Base-by-base conservation (phyloP, 441 rosid species). In the Corymbia citriodora region DNA sequence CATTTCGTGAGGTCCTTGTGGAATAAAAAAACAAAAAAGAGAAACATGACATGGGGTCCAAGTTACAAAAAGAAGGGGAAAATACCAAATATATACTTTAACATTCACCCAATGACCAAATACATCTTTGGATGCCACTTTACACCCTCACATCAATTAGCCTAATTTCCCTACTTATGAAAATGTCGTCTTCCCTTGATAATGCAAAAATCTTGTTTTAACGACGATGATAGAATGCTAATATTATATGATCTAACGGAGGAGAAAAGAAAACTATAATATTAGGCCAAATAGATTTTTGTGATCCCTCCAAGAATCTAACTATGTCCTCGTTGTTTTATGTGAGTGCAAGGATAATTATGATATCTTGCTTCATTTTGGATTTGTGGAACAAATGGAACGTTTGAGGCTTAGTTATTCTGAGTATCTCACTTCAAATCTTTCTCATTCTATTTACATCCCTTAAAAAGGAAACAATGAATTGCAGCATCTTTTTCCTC, bases 321-420 rank as follows among this genome's bases (percentile, higher is more conserved):
- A 23, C 29, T 57, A 23, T 0, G 0, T 1, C 0, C 61, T 55
- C 2, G 1, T 55, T 4, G 1, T 55, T 55, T 55, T 0, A 57
- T 57, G 63, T 23, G 27, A 57, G 63, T 10, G 29, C 0, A 57
- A 2, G 63, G 65, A 59, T 55, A 55, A 55, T 25, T 19, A 8
- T 55, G 25, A 55, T 1, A 55, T 19, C 4, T 55, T 4, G 3
- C 63, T 57, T 23, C 29, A 57, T 57, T 57, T 57, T 23, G 29
- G 63, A 21, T 57, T 23, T 57, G 6, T 10, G 29, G 63, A 57
- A 5, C 13, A 57, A 57, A 57, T 57, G 3, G 63, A 23, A 57
- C 6, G 0, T 5, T 57, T 0, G 29, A 57, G 63, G 29, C 29
- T 4, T 57, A 21, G 29, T 10, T 23, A 57, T 57, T 5, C 0